Conservation (phyloP, 2,329 filamentous ascomycete genomes). For the Neofusicoccum cordaticola region DNA sequence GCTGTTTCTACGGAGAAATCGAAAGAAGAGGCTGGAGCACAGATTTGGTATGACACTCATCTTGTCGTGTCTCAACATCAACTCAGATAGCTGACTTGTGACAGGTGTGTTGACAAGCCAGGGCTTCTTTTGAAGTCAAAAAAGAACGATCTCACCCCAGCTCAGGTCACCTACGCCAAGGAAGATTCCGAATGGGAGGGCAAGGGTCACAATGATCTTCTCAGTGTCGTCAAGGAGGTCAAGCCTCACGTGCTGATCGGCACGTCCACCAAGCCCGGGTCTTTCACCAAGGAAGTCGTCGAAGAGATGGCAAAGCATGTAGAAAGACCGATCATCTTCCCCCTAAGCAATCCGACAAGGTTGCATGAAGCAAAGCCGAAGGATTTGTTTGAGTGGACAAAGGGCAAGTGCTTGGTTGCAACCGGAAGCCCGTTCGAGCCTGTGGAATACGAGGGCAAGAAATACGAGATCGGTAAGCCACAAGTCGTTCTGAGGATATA, state of each 20-base stretch:
- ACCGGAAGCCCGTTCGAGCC: slow-evolving; percentile 81
- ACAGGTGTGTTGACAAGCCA: slow-evolving; percentile 75
- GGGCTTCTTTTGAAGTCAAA: slow-evolving; percentile 68
- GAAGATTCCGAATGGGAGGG: slow-evolving; percentile 62
- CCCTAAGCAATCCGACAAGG: slow-evolving; percentile 79
- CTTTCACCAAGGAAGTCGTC: slow-evolving; percentile 74
- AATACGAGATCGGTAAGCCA: slow-evolving; percentile 51
- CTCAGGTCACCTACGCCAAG: slow-evolving; percentile 67
- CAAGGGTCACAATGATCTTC: slow-evolving; percentile 57
- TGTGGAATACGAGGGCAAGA: slow-evolving; percentile 58
- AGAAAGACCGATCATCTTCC: slow-evolving; percentile 79
- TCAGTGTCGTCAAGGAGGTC: slow-evolving; percentile 65
- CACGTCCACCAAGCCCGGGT: slow-evolving; percentile 72
- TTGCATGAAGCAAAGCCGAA: slow-evolving; percentile 78
- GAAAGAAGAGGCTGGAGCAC: slow-evolving; percentile 71
- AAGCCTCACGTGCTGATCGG: slow-evolving; percentile 81
- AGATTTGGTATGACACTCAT: slow-evolving; percentile 63
- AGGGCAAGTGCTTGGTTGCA: slow-evolving; percentile 73
- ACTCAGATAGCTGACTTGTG: not conserved
- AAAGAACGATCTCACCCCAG: slow-evolving; percentile 59
- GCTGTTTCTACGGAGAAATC: slow-evolving; percentile 63
- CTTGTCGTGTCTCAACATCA: not conserved
- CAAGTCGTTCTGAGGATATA: slow-evolving; percentile 20
- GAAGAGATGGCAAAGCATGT: slow-evolving; percentile 73
- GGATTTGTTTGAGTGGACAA: slow-evolving; percentile 75